Base-by-base conservation (phyloP, 148 eudicot genomes). In the Rhododendron kiyosumense region DNA sequence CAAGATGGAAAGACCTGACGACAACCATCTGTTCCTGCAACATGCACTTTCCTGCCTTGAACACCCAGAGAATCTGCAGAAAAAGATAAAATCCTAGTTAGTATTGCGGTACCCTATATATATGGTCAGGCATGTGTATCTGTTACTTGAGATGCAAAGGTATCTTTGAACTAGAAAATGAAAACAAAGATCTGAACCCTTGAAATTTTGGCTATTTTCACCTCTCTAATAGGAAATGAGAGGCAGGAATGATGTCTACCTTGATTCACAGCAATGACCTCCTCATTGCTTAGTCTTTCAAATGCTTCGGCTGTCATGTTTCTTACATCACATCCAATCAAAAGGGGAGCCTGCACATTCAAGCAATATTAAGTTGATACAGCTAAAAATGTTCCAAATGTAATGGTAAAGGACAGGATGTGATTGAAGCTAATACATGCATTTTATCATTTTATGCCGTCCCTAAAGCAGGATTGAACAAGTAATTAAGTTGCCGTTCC, bases 251-350 rank as follows among this genome's bases (percentile, higher is more conserved):
- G 76, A 61, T 32, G 7, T 74, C 83, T 92, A 96, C 99, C 99
- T 94, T 96, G 99, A 90, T 94, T 94, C 76, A 96, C 96, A 65
- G 92, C 96, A 85, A 96, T 95, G 85, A 96, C 95, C 91, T 96
- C 99, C 79, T 88, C 88, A 88, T 96, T 96, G 85, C 90, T 87
- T 41, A 95, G 88, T 84, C 95, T 93, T 87, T 93, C 92, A 78
- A 83, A 87, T 57, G 99, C 94, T 90, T 95, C 99, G 20, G 94
- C 89, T 28, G 93, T 94, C 92, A 95, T 93, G 89, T 94, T 94
- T 88, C 98, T 88, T 49, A 95, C 94, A 91, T 96, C 99, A 88
- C n/a, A n/a, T n/a, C n/a, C n/a, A n/a, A n/a, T n/a, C n/a, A n/a
- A n/a, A n/a, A n/a, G n/a, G n/a, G n/a, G n/a, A n/a, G n/a, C n/a